Evolutionary conservation across 2,329 filamentous ascomycete species (phyloP), one percentile per base, ranked within the genome.

Genomic region (Cyphellophora europaea): DNA sequence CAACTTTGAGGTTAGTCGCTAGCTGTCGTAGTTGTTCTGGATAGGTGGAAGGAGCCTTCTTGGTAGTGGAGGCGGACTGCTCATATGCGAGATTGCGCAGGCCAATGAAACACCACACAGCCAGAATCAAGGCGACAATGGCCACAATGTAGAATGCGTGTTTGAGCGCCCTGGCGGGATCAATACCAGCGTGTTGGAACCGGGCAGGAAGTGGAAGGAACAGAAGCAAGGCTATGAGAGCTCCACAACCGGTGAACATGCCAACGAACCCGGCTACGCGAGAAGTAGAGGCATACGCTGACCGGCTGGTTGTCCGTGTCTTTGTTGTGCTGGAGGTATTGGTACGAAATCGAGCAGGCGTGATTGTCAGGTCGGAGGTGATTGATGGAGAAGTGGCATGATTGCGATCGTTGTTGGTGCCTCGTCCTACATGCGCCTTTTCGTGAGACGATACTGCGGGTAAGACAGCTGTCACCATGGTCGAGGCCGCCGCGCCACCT

Each of bases 381-480:
- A 74, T 65, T 17, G 72, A 76, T 11, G 65, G 61, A 10, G 66
- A 60, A 14, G 66, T 53, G 6, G 55, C 56, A 49, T 69, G 65
- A 30, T 41, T 39, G 12, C 18, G n/a, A 12, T 27, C 35, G 18
- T 10, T 21, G 30, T 5, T 19, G 11, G 30, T 13, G 42, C 55
- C 21, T 46, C 44, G 12, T 49, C 8, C 30, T 11, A 6, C 13
- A 10, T 19, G 8, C 17, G 27, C 32, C 11, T 14, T 32, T 12
- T 44, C 45, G 51, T 8, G 51, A 18, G 32, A 38, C 5, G 74
- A 74, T 59, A 82, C 76, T 17, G 70, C 79, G 2, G 91, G 91
- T 15, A 98, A 68, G 30, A 93, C 86, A 3, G 91, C 91, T 6
- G 91, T 96, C 13, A 98, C 91, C 91, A 98, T 98, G 1, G 91